Evolutionary conservation across 139 green algal genomes (phyloP).

Genomic region (Coelastrella sp.): DNA sequence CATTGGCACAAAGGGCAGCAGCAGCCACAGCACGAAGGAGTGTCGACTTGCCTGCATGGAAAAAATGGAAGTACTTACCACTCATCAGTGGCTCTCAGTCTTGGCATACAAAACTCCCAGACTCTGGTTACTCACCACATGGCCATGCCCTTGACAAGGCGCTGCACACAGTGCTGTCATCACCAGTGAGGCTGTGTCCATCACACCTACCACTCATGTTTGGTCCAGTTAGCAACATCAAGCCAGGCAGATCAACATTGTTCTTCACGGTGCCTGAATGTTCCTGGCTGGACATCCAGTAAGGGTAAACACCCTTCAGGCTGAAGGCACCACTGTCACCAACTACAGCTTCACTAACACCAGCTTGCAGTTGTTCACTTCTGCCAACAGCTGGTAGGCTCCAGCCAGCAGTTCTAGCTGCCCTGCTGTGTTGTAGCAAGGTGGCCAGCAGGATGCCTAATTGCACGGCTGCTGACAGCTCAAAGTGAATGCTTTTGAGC

Average conservation of each 20-base stretch:
- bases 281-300: constrained; percentile 78
- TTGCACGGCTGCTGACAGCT: constrained; percentile 35
- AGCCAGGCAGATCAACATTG: constrained; percentile 59
- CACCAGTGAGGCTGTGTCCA: not conserved
- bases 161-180: not conserved
- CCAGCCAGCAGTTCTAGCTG: not conserved
- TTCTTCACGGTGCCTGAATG: constrained; percentile 56
- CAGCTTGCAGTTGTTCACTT: not conserved
- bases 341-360: not conserved
- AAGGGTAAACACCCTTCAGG: constrained; percentile 79
- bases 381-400: not conserved
- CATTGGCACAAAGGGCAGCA: constrained; percentile 82
- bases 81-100: too few relatives aligned
- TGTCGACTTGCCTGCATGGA: constrained; percentile 90
- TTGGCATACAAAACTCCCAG: too few relatives aligned
- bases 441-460: constrained; percentile 1
- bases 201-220: constrained; percentile 86
- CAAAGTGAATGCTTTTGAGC: not conserved
- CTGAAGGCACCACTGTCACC: constrained; percentile 23
- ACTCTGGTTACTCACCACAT: not conserved
- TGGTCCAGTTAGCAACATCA: constrained; percentile 89
- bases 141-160: not conserved
- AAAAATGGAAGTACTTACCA: too few relatives aligned
- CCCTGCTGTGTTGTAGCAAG: not conserved
- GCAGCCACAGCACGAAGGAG: constrained; percentile 82